Base-by-base conservation (phyloP, 805 yeast genomes). In the Myxozyma udenii region DNA sequence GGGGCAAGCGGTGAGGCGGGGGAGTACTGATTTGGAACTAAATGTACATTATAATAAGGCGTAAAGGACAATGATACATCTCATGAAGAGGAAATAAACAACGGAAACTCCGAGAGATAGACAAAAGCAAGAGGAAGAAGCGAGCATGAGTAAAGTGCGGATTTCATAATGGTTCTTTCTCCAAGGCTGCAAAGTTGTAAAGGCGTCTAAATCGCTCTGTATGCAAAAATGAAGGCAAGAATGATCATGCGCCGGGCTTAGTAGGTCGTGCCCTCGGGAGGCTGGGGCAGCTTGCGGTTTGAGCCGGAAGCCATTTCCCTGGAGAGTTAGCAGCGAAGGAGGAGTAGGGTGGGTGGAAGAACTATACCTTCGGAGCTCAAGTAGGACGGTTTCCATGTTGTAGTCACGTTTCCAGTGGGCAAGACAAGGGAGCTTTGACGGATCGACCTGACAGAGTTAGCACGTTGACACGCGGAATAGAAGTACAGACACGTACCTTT, bases 381-480 rank as follows among this genome's bases (percentile, higher is more conserved):
- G 77, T 58, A 93, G 75, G 5, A 93, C 76, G n/a, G 89, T 85
- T 70, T 93, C 98, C 89, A 93, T 87, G 41, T 90, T 87, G 67
- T 84, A 87, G n/a, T 81, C 75, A 65, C 95, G 78, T 68, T 85
- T 88, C 99, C 99, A 93, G 61, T 79, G 76, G 49, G 78, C 77
- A 67, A 93, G 78, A 14, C 84, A 81, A 36, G 83, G 83, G 61
- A 93, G 83, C 58, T 75, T 75, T 7, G 68, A 55, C 9, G 76
- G 65, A 23, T 76, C 72, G 2, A 85, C 80, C 50, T 60, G 19
- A 4, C 23, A 11, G 26, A 6, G 25, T 23, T 16, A 12, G 23
- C 5, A 26, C 7, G 30, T 53, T n/a, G 47, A 45, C n/a, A 21
- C n/a, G n/a, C n/a, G n/a, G n/a, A n/a, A n/a, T n/a, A n/a, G n/a